Evolutionary conservation across 2,329 filamentous ascomycete species (phyloP).

Genomic region (Clonostachys sp.): DNA sequence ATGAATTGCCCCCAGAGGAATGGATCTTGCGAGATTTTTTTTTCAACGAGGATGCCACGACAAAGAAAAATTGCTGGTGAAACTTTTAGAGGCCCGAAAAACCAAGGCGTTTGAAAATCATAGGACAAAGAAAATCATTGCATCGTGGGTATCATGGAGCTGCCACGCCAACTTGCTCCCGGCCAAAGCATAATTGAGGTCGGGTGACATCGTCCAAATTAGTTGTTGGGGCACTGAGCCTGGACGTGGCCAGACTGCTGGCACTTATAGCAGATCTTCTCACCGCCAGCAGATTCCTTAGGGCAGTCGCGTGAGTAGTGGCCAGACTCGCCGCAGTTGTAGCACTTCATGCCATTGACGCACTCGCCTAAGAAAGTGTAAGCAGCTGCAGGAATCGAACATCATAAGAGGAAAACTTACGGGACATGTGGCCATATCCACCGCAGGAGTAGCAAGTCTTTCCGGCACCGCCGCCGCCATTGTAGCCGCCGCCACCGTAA

Average conservation of each 20-base stretch:
- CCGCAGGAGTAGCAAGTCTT: slow-evolving; percentile 99
- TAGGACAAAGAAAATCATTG: slow-evolving; percentile 17
- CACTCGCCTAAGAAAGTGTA: slow-evolving; percentile 62
- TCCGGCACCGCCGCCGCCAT: slow-evolving; percentile 49
- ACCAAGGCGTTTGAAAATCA: slow-evolving; percentile 2
- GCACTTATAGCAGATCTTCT: slow-evolving; percentile 99
- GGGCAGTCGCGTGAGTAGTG: slow-evolving; percentile 96
- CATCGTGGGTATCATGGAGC: slow-evolving; percentile 36
- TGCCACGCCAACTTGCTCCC: slow-evolving; percentile 29
- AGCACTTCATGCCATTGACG: slow-evolving; percentile 99
- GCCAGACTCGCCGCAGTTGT: slow-evolving; percentile 94
- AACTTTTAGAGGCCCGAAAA: background rate
- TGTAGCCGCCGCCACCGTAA: slow-evolving; percentile 40
- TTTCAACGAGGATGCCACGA: slow-evolving; percentile 2
- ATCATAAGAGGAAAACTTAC: slow-evolving; percentile 36
- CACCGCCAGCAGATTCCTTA: slow-evolving; percentile 77
- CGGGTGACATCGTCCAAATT: slow-evolving; percentile 20
- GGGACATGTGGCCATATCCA: slow-evolving; percentile 93
- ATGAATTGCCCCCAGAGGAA: background rate
- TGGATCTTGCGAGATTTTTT: background rate
- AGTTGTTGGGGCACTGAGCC: slow-evolving; percentile 85
- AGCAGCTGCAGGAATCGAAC: too few species aligned
- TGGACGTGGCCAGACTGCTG: slow-evolving; percentile 83
- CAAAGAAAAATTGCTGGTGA: slow-evolving; percentile 1
- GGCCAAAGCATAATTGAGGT: slow-evolving; percentile 8